Conservation (phyloP, 805 yeast genomes). For the Candida germanica region DNA sequence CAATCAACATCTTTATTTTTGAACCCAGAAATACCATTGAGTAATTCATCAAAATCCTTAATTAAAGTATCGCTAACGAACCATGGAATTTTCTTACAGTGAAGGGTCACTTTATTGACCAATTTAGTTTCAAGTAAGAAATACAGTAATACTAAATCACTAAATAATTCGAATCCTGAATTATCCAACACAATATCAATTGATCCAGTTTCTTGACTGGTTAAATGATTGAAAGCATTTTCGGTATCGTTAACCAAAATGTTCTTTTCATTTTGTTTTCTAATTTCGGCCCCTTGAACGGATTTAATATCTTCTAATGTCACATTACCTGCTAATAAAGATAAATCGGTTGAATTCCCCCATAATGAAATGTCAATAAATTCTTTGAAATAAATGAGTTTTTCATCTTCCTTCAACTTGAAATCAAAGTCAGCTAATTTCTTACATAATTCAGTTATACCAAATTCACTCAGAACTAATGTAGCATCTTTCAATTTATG, state of each 20-base stretch:
- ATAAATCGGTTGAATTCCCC: constrained; percentile 98
- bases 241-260: constrained; percentile 75
- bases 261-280: constrained; percentile 77
- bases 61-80: constrained; percentile 95
- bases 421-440: constrained; percentile 43
- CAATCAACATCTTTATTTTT: constrained; percentile 10
- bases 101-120: constrained; percentile 64
- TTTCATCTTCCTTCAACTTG: constrained; percentile 34
- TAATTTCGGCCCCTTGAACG: constrained; percentile 84
- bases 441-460: constrained; percentile 77
- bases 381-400: constrained; percentile 68
- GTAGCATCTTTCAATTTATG: constrained; percentile 66
- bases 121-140: constrained; percentile 62
- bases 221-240: constrained; percentile 55
- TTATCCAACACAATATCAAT: constrained; percentile 87
- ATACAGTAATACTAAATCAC: constrained; percentile 29
- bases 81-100: constrained; percentile 92
- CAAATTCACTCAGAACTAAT: constrained; percentile 68
- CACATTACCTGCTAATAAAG: constrained; percentile 83
- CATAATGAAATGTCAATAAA: constrained; percentile 85
- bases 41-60: constrained; percentile 63
- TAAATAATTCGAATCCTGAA: constrained; percentile 88
- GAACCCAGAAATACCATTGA: constrained; percentile 53
- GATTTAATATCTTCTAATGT: constrained; percentile 81
- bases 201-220: constrained; percentile 34